phyloP scores from a whole-genome alignment of 2,329 filamentous ascomycete genomes.

The Myriangium duriaei region DNA sequence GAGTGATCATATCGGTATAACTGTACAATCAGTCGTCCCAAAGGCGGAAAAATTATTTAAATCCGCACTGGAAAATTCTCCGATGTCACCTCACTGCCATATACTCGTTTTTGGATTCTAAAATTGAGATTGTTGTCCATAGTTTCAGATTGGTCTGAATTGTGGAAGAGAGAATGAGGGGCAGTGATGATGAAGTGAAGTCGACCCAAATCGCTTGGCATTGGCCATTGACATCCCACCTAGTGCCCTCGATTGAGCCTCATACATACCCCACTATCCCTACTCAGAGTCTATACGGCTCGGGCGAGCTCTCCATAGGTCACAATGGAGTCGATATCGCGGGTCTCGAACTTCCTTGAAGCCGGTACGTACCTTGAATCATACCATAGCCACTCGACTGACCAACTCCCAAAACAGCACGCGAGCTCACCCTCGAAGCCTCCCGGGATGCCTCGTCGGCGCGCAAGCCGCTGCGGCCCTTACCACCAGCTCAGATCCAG shows the following conservation, averaged over 20 bases:
- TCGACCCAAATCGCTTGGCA: too few relatives aligned
- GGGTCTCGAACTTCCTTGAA: conserved; percentile 88
- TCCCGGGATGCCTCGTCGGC: conserved; percentile 67
- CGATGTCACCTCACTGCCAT: too few relatives aligned
- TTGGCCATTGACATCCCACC: too few relatives aligned
- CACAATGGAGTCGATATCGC: conserved; percentile 86
- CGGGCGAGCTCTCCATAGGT: not conserved
- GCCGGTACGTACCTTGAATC: conserved; percentile 50
- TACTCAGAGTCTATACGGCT: not conserved
- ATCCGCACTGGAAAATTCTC: too few relatives aligned
- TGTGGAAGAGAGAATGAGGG: too few relatives aligned
- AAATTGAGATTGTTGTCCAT: too few relatives aligned
- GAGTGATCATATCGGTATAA: not conserved
- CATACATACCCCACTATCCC: too few relatives aligned
- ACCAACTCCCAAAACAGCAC: conserved; percentile 44
- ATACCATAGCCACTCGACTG: conserved; percentile 4
- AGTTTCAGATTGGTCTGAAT: too few relatives aligned
- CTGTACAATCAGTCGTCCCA: not conserved
- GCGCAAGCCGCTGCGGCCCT: conserved; percentile 46
- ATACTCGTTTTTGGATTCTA: too few relatives aligned
- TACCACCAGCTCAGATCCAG: conserved; percentile 77
- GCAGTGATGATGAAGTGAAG: too few relatives aligned
- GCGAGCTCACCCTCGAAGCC: conserved; percentile 94
- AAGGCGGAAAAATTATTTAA: too few relatives aligned
- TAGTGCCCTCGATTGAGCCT: too few relatives aligned